Evolutionary conservation across 441 rosid genomes (phyloP), one percentile per base, ranked within the genome.

Genomic region (Bruguiera hainesii): DNA sequence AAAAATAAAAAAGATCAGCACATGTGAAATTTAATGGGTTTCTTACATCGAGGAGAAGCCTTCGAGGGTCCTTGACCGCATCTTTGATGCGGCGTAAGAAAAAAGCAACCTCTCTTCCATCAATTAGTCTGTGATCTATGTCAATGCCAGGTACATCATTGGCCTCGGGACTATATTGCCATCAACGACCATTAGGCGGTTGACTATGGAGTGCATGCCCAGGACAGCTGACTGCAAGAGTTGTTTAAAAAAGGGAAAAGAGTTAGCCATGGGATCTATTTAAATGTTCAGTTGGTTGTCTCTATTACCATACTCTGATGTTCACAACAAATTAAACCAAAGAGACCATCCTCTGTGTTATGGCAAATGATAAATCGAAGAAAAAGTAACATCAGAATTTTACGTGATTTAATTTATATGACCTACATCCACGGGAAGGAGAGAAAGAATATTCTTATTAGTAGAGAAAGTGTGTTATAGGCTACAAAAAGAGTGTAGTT

Each of bases 131-230:
- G 63, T 89, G 98, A 78, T 91, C 98, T 91, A 91, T 0, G 98
- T 89, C 29, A 89, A 83, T 8, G 98, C 96, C 3, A 87, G 76
- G 79, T 91, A 91, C 97, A 91, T 89, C 97, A 91, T 91, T 10
- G 97, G 97, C 86, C 97, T 85, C 0, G 97, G 85, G n/a, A 85
- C 77, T 29, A 87, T 51, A 23, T 70, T 76, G 51, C 90, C 93
- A 19, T 88, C 93, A 23, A 91, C 92, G 37, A 86, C 97, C 97
- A 91, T 89, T 3, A 96, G 90, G 23, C 94, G 90, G 70, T 60
- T 81, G 65, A 89, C 92, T 19, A 91, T 91, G 5, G 98, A 92
- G 81, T 88, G 98, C 98, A 92, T 92, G 56, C 98, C 98, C 66
- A 89, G 77, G 46, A 92, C 88, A 4, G 98, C 96, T 26, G 98